Evolutionary conservation across 257 asterid genomes (phyloP).

Genomic region (Plantago elongata): DNA sequence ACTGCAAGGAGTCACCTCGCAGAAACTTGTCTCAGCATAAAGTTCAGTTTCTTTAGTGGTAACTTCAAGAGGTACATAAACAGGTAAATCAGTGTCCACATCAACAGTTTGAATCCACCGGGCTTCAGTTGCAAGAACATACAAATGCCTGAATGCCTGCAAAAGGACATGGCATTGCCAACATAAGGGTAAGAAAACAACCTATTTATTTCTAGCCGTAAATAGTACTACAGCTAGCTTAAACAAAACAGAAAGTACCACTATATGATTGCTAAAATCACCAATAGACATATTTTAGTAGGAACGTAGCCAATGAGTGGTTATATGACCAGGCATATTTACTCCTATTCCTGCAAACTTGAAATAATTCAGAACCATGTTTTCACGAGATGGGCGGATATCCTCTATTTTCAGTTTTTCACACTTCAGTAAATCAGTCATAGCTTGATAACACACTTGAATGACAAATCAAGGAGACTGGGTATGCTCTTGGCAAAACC

Average conservation of each 20-base stretch:
- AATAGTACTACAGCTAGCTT: no score
- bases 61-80: constrained; percentile 88
- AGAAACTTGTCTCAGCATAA: constrained; percentile 83
- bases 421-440: no score
- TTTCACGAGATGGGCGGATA: no score
- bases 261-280: no score
- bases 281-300: no score
- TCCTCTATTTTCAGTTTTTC: no score
- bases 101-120: constrained; percentile 98
- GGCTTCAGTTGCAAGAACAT: constrained; percentile 97
- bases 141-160: constrained; percentile 97
- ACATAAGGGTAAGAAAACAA: constrained; percentile 8
- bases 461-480: no score
- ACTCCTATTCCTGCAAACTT: background rate
- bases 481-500: no score
- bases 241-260: no score
- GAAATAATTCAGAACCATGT: no score
- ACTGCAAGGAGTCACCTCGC: constrained; percentile 92
- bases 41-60: constrained; percentile 75
- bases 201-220: background rate
- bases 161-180: background rate
- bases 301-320: no score
- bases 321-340: background rate
- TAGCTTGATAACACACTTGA: no score
- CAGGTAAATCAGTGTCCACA: constrained; percentile 91